Conservation (phyloP, 768 basidiomycete species). For the Leccinum subgranulosum region DNA sequence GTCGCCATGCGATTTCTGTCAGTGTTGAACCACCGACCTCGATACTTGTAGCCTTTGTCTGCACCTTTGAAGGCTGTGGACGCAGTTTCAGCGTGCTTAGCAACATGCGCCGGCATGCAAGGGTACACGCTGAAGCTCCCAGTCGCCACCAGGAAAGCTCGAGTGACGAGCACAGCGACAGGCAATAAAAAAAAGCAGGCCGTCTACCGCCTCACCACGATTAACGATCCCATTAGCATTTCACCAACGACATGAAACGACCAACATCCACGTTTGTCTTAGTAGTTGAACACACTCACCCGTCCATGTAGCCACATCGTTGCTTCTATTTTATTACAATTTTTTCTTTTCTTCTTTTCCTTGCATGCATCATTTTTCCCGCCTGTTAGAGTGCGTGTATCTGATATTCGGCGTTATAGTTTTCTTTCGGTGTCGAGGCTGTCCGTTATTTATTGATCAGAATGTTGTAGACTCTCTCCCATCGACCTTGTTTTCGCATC, state of each 20-base stretch:
- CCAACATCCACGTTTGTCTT: constrained; percentile 5
- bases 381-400: constrained; percentile 15
- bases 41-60: constrained; percentile 58
- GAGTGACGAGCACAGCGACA: constrained; percentile 46
- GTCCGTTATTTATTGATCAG: constrained; percentile 16
- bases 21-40: constrained; percentile 8
- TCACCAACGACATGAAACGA: constrained; percentile 1
- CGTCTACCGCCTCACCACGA: constrained; percentile 6
- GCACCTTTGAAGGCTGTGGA: constrained; percentile 71
- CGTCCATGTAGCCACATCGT: constrained; percentile 12
- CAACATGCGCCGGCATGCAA: constrained; percentile 85
- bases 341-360: background rate
- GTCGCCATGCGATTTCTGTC: constrained; percentile 2
- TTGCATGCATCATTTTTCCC: constrained; percentile 4
- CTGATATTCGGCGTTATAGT: constrained; percentile 4
- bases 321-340: background rate
- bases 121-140: constrained; percentile 51
- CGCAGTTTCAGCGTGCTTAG: constrained; percentile 84
- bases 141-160: constrained; percentile 37
- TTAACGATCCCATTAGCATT: constrained; percentile 8
- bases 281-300: background rate
- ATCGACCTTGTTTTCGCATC: constrained; percentile 16
- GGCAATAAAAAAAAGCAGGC: constrained; percentile 26
- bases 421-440: background rate
- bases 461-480: constrained; percentile 12